Percentiles rank a stretch among this genome's conserved stretches.
These are phyloP conservation scores for Dunaliella salina DNA, from an alignment of 163 green algal genomes.

Conservation along the genomic window DNA sequence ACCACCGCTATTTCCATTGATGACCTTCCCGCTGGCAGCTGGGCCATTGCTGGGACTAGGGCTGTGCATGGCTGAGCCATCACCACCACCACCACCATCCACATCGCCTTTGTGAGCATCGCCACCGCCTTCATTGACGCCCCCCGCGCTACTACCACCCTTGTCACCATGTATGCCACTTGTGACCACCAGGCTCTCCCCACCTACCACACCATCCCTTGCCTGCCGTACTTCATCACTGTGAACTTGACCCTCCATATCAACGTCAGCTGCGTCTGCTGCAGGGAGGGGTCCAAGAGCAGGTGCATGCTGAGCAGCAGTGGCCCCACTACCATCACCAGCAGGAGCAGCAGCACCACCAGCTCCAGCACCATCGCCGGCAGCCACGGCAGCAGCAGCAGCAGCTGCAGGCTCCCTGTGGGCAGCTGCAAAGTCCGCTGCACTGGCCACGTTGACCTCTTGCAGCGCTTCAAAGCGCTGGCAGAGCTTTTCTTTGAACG, in stretches of 20 bases:
- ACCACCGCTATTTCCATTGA: no score
- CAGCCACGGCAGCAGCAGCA: not conserved
- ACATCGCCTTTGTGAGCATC: no score
- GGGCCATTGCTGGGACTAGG: not conserved
- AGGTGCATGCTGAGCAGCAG: not conserved
- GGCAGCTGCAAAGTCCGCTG: not conserved
- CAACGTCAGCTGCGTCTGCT: no score
- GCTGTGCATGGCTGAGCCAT: not conserved
- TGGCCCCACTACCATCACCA: not conserved
- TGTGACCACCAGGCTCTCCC: no score
- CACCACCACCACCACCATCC: no score
- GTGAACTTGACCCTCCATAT: no score
- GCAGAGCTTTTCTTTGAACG: slow-evolving; percentile 74
- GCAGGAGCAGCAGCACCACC: not conserved
- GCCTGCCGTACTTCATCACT: no score
- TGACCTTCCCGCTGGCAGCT: not conserved
- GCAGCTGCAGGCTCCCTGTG: not conserved
- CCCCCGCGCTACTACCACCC: no score
- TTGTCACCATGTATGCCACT: no score
- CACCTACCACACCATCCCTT: no score
- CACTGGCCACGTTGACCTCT: slow-evolving; percentile 3
- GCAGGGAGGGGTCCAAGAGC: no score
- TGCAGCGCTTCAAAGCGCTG: slow-evolving; percentile 56
- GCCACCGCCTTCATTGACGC: no score
- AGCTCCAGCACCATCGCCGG: not conserved